These are phyloP conservation scores for Venturia asperata DNA, from an alignment of 2,329 filamentous ascomycete genomes.

Conservation along the genomic window DNA sequence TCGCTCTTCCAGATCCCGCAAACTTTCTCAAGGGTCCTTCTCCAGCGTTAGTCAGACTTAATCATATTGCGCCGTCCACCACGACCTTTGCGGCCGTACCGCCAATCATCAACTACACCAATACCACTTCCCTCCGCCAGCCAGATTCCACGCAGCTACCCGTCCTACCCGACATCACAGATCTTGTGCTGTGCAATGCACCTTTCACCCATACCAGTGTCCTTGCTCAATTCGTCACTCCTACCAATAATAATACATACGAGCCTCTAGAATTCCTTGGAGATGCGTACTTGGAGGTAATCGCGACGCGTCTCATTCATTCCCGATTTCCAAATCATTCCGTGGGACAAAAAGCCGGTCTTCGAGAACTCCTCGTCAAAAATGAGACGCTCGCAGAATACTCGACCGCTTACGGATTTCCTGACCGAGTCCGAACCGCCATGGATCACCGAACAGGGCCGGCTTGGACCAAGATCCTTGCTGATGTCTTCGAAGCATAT, in stretches of 20 bases:
- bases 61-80: constrained; percentile 7
- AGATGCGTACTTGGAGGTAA: constrained; percentile 75
- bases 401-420: constrained; percentile 62
- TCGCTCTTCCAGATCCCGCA: constrained; percentile 16
- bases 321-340: constrained; percentile 59
- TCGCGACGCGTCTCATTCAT: constrained; percentile 69
- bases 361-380: constrained; percentile 72
- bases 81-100: constrained; percentile 11
- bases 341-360: constrained; percentile 63
- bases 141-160: constrained; percentile 14
- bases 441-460: constrained; percentile 7
- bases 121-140: background rate
- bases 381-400: constrained; percentile 71
- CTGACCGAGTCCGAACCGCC: constrained; percentile 48
- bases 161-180: constrained; percentile 17
- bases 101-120: constrained; percentile 3
- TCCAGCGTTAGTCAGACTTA: constrained; percentile 15
- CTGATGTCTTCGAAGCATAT: constrained; percentile 87
- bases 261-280: constrained; percentile 84
- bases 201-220: constrained; percentile 20
- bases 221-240: constrained; percentile 15
- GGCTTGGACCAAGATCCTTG: constrained; percentile 60
- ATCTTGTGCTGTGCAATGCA: constrained; percentile 15
- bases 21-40: constrained; percentile 16
- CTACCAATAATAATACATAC: constrained; percentile 42